These are phyloP conservation scores for Ajuga chamaepitys DNA, from an alignment of 257 asterid species.

Conservation along the genomic window DNA sequence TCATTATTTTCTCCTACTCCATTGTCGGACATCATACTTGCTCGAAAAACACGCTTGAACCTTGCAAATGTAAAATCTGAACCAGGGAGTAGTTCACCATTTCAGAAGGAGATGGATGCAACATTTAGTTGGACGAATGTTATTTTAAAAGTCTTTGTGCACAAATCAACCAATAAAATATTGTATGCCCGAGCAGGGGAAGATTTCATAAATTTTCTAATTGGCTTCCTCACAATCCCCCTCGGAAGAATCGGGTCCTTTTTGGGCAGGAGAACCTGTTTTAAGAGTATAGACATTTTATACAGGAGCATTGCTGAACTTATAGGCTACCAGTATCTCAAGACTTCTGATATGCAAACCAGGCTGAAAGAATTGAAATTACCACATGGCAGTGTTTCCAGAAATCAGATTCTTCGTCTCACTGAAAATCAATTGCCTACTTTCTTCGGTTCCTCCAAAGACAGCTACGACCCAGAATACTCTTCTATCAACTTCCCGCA, in stretches of 20 bases:
- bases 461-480: neutral
- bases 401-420: slow-evolving; percentile 12
- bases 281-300: slow-evolving; percentile 12
- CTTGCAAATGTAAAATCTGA: neutral
- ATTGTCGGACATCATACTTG: slow-evolving; percentile 10
- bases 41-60: no score
- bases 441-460: neutral
- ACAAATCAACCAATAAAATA: neutral
- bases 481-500: neutral
- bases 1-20: slow-evolving; percentile 11
- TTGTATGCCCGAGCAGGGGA: slow-evolving; percentile 4
- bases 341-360: neutral
- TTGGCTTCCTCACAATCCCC: slow-evolving; percentile 17
- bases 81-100: neutral
- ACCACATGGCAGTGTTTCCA: slow-evolving; percentile 2
- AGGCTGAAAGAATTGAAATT: slow-evolving; percentile 10
- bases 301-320: neutral
- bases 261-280: neutral
- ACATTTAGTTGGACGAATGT: no score
- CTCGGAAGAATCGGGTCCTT: slow-evolving; percentile 10
- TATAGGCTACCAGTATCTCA: neutral
- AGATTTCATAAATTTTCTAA: slow-evolving; percentile 14
- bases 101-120: neutral
- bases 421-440: neutral
- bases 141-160: slow-evolving; percentile 5